phyloP scores from a whole-genome alignment of 306 rosid genomes.

The Prunus kanzakura region DNA sequence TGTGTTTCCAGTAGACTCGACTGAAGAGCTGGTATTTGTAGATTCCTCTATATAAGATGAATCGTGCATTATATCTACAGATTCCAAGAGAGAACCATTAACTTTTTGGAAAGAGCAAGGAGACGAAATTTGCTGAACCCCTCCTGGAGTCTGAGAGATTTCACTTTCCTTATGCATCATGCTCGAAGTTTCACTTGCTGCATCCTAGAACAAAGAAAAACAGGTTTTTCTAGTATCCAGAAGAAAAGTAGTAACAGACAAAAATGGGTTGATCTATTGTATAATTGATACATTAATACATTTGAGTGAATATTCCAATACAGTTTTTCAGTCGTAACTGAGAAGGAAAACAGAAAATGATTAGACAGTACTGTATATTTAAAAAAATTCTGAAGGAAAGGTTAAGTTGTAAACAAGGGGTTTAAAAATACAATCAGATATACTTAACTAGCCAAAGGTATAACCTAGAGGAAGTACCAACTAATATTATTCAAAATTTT shows the following conservation, averaged over 20 bases:
- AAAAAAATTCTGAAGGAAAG: background rate
- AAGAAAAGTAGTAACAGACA: background rate
- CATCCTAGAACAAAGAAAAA: conserved; percentile 51
- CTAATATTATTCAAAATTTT: background rate
- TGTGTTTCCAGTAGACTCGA: conserved; percentile 35
- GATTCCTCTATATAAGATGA: conserved; percentile 48
- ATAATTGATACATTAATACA: background rate
- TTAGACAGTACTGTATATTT: background rate
- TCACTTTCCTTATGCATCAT: conserved; percentile 35
- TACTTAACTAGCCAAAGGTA: background rate
- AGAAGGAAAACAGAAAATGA: background rate
- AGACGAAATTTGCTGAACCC: conserved; percentile 44
- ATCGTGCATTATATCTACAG: conserved; percentile 37
- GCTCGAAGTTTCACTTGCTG: conserved; percentile 41
- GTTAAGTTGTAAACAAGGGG: background rate
- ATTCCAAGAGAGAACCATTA: conserved; percentile 37
- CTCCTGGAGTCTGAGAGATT: conserved; percentile 35
- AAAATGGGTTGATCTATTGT: background rate
- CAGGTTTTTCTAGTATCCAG: background rate
- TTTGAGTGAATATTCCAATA: background rate
- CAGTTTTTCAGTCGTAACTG: background rate
- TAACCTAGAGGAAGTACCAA: background rate
- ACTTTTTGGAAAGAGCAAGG: conserved; percentile 25
- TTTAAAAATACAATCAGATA: background rate
- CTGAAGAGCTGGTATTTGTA: conserved; percentile 36